phyloP scores from a whole-genome alignment of 495 filamentous ascomycete genomes.

The Neurospora sp. region DNA sequence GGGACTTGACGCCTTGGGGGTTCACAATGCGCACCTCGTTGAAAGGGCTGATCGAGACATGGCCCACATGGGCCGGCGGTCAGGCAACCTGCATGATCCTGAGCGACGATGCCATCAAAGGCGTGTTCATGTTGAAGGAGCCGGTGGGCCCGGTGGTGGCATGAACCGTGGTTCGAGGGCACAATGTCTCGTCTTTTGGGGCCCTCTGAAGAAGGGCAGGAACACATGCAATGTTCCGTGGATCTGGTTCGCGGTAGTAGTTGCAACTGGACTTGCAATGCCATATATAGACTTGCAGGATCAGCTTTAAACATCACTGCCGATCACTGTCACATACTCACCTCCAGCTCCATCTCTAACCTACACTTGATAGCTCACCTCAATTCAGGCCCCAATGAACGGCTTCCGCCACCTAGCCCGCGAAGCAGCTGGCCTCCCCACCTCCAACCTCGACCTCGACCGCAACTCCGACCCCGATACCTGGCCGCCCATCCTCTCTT shows the following conservation, averaged over 20 bases:
- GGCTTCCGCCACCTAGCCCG: not conserved
- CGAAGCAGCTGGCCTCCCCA: not conserved
- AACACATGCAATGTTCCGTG: not conserved
- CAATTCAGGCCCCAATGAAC: not conserved
- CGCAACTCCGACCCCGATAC: not conserved
- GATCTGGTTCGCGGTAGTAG: not conserved
- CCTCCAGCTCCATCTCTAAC: too few species aligned
- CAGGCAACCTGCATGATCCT: not conserved
- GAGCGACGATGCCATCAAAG: not conserved
- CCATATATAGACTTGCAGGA: rapidly evolving
- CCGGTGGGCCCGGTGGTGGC: not conserved
- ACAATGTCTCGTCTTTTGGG: not conserved
- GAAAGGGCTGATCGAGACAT: not conserved
- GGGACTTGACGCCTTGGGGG: not conserved
- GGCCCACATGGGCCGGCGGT: not conserved
- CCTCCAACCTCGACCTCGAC: not conserved
- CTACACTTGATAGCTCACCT: too few species aligned
- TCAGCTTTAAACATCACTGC: rapidly evolving
- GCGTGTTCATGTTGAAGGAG: not conserved
- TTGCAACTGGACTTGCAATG: rapidly evolving
- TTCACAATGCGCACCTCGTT: not conserved
- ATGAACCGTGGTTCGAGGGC: not conserved
- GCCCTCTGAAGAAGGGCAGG: too few species aligned
- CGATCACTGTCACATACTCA: not conserved
- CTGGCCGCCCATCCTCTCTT: not conserved